These are phyloP conservation scores for Cucurbitaria berberidis DNA, from an alignment of 2,329 filamentous ascomycete genomes.

Conservation along the genomic window DNA sequence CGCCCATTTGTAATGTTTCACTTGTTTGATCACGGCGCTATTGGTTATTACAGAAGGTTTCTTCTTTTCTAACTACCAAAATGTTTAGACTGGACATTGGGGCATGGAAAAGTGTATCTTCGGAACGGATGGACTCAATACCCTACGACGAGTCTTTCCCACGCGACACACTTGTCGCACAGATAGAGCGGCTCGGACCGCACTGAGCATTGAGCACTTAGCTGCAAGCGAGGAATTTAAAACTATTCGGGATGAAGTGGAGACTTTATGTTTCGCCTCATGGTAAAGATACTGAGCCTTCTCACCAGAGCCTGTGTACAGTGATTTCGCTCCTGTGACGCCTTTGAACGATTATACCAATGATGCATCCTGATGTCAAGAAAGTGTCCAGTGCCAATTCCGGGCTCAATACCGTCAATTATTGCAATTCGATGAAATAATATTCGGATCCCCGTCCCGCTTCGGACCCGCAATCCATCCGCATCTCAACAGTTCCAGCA, in stretches of 20 bases:
- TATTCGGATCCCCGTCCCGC: neutral
- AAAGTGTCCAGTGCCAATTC: neutral
- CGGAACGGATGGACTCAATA: conserved; percentile 32
- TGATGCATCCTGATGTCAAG: neutral
- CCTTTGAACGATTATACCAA: neutral
- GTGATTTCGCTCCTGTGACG: neutral
- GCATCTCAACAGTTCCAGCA: conserved; percentile 1
- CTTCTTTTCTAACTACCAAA: conserved; percentile 22
- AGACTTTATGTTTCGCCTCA: neutral
- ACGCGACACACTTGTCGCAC: conserved; percentile 13
- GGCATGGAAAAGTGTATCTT: conserved; percentile 16
- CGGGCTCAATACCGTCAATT: neutral
- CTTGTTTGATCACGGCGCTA: conserved; percentile 15
- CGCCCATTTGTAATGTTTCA: conserved; percentile 39
- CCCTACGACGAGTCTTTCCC: conserved; percentile 30
- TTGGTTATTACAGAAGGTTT: neutral
- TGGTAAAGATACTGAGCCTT: neutral
- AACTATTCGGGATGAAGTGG: conserved; percentile 1
- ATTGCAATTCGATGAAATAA: neutral
- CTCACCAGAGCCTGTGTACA: neutral
- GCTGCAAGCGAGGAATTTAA: conserved; percentile 8
- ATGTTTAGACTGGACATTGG: conserved; percentile 28
- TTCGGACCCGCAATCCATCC: neutral
- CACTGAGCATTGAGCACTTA: neutral
- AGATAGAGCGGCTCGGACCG: conserved; percentile 10